Evolutionary conservation across 164 flowering plant species (phyloP), one percentile per base, ranked within the genome.

Genomic region (Aristolochia californica): DNA sequence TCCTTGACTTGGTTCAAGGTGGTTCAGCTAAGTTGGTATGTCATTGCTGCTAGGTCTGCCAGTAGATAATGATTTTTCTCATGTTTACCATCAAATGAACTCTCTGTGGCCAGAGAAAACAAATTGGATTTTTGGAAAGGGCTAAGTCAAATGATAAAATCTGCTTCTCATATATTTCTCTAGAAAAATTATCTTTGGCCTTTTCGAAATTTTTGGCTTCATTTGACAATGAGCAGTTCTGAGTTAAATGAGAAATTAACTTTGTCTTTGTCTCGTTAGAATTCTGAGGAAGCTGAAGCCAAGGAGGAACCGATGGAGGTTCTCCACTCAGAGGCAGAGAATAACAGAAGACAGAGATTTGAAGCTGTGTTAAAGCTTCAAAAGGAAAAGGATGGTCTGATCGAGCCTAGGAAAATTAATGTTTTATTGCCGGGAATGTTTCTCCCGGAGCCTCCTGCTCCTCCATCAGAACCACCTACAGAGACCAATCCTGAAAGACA

Each of bases 351-450:
- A 66, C 57, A 78, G 59, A 83, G 71, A 60, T 82, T 82, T 71
- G 94, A 83, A 58, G 73, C 82, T 17, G 53, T 74, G 26, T 43
- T 85, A 27, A 80, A 72, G 59, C 55, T 75, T 25, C 97, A 91
- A 65, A 65, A 82, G 67, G 89, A 85, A 58, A 81, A 70, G 4
- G 68, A 75, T 60, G 97, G 95, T 40, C 69, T 91, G 25, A 81
- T 85, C 28, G 88, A 85, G 69, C 77, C 85, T 22, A 76, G 71
- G 52, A 83, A 24, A 62, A 57, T 58, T 45, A 65, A 78, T 25
- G 78, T 77, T 5, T 66, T 90, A 45, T 43, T 72, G 63, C 88
- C 94, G 8, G 91, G 94, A 56, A 74, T 83, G 78, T 82, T 64
- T 73, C 83, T 83, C 72, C 80, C 76, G 0, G 79, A 62, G 53